Evolutionary conservation across 2,329 filamentous ascomycete genomes (phyloP), one percentile per base, ranked within the genome.

Genomic region (Pseudomassariella vexata): DNA sequence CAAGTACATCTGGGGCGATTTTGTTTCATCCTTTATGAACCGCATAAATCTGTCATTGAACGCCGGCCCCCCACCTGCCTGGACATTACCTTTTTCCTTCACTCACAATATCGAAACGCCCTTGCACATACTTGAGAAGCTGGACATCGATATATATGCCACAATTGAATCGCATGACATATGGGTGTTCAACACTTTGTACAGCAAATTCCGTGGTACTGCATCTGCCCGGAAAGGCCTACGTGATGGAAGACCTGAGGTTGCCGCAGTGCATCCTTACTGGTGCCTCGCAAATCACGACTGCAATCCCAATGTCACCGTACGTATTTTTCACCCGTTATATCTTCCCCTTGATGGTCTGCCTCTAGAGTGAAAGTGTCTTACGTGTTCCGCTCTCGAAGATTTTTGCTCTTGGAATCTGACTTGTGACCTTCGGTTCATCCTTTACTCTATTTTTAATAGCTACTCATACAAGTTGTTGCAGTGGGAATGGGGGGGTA

Each of bases 281-380:
- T 98, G 92, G 88, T 96, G 89, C 59, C 69, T 96, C 19, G 89
- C 90, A 18, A 98, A 98, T 51, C 92, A 98, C 56, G 87, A 88
- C 55, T 98, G 92, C 60, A 80, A 95, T 53, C 92, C 92, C 7
- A 95, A 95, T 56, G 88, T 96, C 23, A 76, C 76, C n/a, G n/a
- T n/a, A n/a, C n/a, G n/a, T n/a, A n/a, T n/a, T n/a, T n/a, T n/a
- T n/a, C n/a, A n/a, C n/a, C n/a, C n/a, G n/a, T n/a, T n/a, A n/a
- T n/a, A n/a, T n/a, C n/a, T n/a, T n/a, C n/a, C n/a, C n/a, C n/a
- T n/a, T n/a, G n/a, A n/a, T n/a, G n/a, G n/a, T n/a, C n/a, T n/a
- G n/a, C n/a, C n/a, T n/a, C n/a, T n/a, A n/a, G n/a, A n/a, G n/a
- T n/a, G n/a, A n/a, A n/a, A n/a, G n/a, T n/a, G n/a, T n/a, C n/a